Conservation (phyloP, 352 stramenopile genomes). For the Phytophthora europaea region DNA sequence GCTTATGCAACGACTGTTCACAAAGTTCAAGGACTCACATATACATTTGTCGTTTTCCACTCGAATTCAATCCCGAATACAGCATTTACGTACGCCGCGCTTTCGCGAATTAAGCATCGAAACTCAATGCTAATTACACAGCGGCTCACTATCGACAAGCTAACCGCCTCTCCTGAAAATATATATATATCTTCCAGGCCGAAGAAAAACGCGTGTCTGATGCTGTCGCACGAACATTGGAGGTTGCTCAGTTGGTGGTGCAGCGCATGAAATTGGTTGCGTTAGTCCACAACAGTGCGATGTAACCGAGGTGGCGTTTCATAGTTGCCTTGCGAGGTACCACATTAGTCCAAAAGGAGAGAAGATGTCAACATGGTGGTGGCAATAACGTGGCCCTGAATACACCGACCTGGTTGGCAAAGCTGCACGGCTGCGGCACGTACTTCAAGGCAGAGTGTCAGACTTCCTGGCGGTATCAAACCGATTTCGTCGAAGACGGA, state of each 20-base stretch:
- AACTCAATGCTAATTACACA: not conserved
- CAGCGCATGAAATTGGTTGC: not conserved
- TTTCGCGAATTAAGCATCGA: not conserved
- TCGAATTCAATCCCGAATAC: slow-evolving; percentile 1
- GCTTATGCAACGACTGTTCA: not conserved
- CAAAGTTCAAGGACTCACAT: slow-evolving; percentile 4
- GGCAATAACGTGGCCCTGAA: no score
- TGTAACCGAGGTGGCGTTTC: no score
- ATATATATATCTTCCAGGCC: not conserved
- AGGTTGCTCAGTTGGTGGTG: not conserved
- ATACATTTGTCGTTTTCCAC: not conserved
- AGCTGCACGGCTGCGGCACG: no score
- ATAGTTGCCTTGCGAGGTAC: no score
- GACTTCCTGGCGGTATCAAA: no score
- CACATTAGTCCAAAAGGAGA: no score
- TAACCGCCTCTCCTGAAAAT: not conserved
- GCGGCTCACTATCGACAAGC: not conserved
- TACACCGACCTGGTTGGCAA: no score
- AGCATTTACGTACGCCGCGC: not conserved
- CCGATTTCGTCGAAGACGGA: no score
- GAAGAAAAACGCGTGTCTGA: not conserved
- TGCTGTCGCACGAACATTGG: not conserved
- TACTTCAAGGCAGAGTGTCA: no score
- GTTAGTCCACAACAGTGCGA: not conserved
- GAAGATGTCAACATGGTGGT: no score